These are phyloP conservation scores for Podila verticillata DNA, from an alignment of 192 early-diverging fungal genomes.

Conservation along the genomic window DNA sequence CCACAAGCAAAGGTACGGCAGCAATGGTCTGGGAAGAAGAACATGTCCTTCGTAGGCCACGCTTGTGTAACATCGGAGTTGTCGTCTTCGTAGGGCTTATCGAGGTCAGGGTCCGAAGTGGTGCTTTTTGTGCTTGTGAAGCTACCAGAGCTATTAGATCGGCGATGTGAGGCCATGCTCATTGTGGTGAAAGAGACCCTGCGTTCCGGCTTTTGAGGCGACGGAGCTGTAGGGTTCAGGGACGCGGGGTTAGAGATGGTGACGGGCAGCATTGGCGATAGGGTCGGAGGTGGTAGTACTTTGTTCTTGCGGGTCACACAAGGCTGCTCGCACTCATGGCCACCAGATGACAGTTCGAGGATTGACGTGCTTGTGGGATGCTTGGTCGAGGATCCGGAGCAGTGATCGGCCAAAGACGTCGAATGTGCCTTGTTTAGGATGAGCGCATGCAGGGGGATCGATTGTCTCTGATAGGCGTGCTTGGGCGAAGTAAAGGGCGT, in stretches of 20 bases:
- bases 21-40: slow-evolving; percentile 49
- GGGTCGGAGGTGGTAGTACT: slow-evolving; percentile 35
- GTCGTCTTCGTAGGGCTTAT: neutral
- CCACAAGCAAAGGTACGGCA: slow-evolving; percentile 38
- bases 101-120: neutral
- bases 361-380: too few relatives aligned
- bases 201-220: too few relatives aligned
- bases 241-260: slow-evolving; percentile 41
- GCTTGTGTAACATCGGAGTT: slow-evolving; percentile 15
- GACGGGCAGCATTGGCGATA: slow-evolving; percentile 23
- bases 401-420: too few relatives aligned
- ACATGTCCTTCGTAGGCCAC: slow-evolving; percentile 38
- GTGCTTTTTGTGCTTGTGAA: too few relatives aligned
- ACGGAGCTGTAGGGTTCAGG: slow-evolving; percentile 6
- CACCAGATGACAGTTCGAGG: neutral
- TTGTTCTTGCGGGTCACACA: slow-evolving; percentile 45
- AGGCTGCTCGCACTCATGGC: slow-evolving; percentile 17
- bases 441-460: too few relatives aligned
- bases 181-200: too few relatives aligned
- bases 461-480: neutral
- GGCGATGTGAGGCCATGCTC: too few relatives aligned
- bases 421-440: too few relatives aligned
- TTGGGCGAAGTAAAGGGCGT: neutral
- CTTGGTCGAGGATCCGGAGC: too few relatives aligned
- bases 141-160: too few relatives aligned